These are phyloP conservation scores for Nannizziopsis barbatae DNA, from an alignment of 2,329 filamentous ascomycete genomes.

Conservation along the genomic window DNA sequence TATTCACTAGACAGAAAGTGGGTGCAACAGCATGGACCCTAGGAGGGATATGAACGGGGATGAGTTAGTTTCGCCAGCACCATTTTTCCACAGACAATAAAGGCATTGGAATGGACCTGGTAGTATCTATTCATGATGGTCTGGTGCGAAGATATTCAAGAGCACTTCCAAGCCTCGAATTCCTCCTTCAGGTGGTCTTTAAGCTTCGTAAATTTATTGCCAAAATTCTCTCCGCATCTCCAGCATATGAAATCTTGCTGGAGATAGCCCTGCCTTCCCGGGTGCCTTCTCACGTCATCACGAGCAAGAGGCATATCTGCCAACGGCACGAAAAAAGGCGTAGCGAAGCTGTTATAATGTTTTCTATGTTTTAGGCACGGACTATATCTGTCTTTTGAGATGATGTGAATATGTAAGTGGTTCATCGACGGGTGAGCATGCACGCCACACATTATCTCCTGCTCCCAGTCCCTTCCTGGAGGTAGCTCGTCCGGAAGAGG, in stretches of 20 bases:
- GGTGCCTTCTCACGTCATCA: slow-evolving; percentile 53
- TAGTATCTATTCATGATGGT: background rate
- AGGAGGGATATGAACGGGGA: background rate
- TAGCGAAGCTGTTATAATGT: slow-evolving; percentile 88
- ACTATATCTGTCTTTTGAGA: slow-evolving; percentile 69
- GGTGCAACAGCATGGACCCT: too few relatives aligned
- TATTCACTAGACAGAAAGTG: too few relatives aligned
- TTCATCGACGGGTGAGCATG: slow-evolving; percentile 87
- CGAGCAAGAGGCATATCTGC: slow-evolving; percentile 64
- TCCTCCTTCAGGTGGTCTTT: slow-evolving; percentile 67
- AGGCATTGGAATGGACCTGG: background rate
- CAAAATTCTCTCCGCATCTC: slow-evolving; percentile 66
- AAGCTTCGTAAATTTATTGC: slow-evolving; percentile 59
- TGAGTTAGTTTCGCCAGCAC: background rate
- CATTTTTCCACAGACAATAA: too few relatives aligned
- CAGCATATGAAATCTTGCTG: slow-evolving; percentile 63
- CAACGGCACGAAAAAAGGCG: slow-evolving; percentile 68
- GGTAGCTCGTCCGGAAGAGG: slow-evolving; percentile 46
- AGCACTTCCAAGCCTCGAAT: slow-evolving; percentile 61
- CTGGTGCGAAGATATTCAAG: slow-evolving; percentile 32
- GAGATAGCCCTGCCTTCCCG: slow-evolving; percentile 49
- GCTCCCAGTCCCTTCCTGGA: slow-evolving; percentile 62
- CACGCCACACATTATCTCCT: slow-evolving; percentile 64
- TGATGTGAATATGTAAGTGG: slow-evolving; percentile 79
- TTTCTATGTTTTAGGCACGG: slow-evolving; percentile 63